phyloP scores from a whole-genome alignment of 345 rosid genomes.

The Draba incana region DNA sequence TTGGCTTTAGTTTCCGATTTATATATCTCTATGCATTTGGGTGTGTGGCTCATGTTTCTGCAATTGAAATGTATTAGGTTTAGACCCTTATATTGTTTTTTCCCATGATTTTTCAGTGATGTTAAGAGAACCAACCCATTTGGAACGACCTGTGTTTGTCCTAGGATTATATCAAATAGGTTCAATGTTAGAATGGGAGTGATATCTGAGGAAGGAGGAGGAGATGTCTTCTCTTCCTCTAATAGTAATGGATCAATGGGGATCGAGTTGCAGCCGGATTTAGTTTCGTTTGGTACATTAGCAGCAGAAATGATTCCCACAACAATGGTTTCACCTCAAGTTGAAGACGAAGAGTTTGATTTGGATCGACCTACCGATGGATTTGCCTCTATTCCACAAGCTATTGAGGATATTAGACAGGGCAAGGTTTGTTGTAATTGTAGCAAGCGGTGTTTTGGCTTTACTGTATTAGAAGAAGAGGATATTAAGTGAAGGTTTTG shows the following conservation, averaged over 20 bases:
- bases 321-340: slow-evolving; percentile 8
- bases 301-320: slow-evolving; percentile 55
- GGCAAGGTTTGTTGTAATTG: slow-evolving; percentile 59
- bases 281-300: slow-evolving; percentile 49
- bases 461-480: slow-evolving; percentile 1
- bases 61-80: slow-evolving; percentile 2
- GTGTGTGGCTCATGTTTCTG: neutral
- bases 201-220: slow-evolving; percentile 59
- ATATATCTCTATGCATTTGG: neutral
- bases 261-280: slow-evolving; percentile 51
- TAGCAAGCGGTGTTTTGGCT: slow-evolving; percentile 18
- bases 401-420: slow-evolving; percentile 72
- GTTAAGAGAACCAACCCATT: slow-evolving; percentile 7
- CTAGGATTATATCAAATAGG: slow-evolving; percentile 22
- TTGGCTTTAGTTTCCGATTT: neutral
- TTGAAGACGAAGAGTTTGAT: slow-evolving; percentile 61
- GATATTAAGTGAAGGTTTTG: slow-evolving; percentile 1
- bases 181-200: slow-evolving; percentile 45
- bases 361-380: slow-evolving; percentile 66
- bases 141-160: neutral
- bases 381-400: slow-evolving; percentile 69
- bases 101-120: slow-evolving; percentile 22
- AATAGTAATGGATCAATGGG: slow-evolving; percentile 47
- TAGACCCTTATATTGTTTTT: neutral
- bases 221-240: slow-evolving; percentile 41